phyloP scores from a whole-genome alignment of 805 yeast species.

The Cyberlindnera xylosilytica region DNA sequence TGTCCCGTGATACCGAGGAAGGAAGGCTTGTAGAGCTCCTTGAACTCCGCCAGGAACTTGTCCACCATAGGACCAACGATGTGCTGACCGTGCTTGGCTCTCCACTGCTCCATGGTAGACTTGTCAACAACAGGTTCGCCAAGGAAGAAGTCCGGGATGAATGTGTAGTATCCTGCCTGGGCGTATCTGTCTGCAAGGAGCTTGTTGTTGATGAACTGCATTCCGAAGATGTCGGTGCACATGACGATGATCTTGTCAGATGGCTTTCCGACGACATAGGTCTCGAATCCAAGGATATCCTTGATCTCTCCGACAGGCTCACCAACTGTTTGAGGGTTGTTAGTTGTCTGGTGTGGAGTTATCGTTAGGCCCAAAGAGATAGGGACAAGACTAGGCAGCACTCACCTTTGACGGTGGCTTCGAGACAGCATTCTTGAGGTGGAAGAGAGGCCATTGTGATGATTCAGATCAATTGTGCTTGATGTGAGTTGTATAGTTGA shows the following conservation, averaged over 20 bases:
- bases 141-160: slow-evolving; percentile 69
- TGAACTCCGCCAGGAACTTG: slow-evolving; percentile 37
- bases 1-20: slow-evolving; percentile 65
- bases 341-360: background rate
- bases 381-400: no score
- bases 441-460: slow-evolving; percentile 47
- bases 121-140: slow-evolving; percentile 36
- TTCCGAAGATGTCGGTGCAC: slow-evolving; percentile 68
- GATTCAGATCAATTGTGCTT: no score
- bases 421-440: slow-evolving; percentile 30
- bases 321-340: background rate
- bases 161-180: slow-evolving; percentile 55
- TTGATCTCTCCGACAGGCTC: slow-evolving; percentile 29
- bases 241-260: slow-evolving; percentile 53
- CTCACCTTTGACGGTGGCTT: slow-evolving; percentile 18
- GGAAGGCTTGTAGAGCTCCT: slow-evolving; percentile 37
- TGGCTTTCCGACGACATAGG: slow-evolving; percentile 44
- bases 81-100: slow-evolving; percentile 44
- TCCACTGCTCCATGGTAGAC: slow-evolving; percentile 43
- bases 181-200: slow-evolving; percentile 68
- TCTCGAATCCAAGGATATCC: slow-evolving; percentile 38
- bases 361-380: no score
- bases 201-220: slow-evolving; percentile 48
- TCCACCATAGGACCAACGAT: slow-evolving; percentile 45
- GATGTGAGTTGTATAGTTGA: no score